phyloP scores from a whole-genome alignment of 2,329 filamentous ascomycete species.

The Stagonosporopsis cucurbitacearum region DNA sequence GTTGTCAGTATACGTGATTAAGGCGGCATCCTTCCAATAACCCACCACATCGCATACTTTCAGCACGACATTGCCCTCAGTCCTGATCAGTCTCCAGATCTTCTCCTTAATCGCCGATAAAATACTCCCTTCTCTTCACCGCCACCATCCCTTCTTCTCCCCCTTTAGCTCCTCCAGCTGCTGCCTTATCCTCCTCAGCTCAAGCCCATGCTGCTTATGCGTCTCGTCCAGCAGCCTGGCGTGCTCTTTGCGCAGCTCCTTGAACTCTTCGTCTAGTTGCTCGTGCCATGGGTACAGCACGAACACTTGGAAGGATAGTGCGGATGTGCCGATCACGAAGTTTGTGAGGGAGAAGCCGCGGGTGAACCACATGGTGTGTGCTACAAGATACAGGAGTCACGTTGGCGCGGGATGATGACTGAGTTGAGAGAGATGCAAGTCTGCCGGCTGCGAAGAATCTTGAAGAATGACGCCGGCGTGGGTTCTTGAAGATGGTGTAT shows the following conservation, averaged over 20 bases:
- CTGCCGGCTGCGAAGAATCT: no score
- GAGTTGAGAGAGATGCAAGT: no score
- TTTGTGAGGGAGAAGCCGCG: constrained; percentile 67
- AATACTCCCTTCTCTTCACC: neutral
- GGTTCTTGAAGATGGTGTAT: neutral
- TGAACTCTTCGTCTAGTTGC: constrained; percentile 67
- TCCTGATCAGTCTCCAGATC: no score
- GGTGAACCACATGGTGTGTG: constrained; percentile 52
- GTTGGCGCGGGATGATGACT: no score
- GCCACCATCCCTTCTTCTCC: constrained; percentile 9
- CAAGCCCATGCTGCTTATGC: constrained; percentile 25
- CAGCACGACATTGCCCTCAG: no score
- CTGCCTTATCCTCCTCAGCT: constrained; percentile 30
- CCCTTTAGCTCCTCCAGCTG: constrained; percentile 29
- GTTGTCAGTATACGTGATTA: no score
- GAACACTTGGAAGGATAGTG: constrained; percentile 71
- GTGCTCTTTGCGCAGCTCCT: constrained; percentile 65
- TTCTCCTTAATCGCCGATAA: no score
- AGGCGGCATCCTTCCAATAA: no score
- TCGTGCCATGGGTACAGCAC: constrained; percentile 76
- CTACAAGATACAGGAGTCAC: neutral
- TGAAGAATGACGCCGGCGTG: neutral
- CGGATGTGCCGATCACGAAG: constrained; percentile 69
- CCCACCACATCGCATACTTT: neutral
- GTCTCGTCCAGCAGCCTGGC: constrained; percentile 37